Base-by-base conservation (phyloP, 2,329 filamentous ascomycete species). In the Thielaviopsis populi region DNA sequence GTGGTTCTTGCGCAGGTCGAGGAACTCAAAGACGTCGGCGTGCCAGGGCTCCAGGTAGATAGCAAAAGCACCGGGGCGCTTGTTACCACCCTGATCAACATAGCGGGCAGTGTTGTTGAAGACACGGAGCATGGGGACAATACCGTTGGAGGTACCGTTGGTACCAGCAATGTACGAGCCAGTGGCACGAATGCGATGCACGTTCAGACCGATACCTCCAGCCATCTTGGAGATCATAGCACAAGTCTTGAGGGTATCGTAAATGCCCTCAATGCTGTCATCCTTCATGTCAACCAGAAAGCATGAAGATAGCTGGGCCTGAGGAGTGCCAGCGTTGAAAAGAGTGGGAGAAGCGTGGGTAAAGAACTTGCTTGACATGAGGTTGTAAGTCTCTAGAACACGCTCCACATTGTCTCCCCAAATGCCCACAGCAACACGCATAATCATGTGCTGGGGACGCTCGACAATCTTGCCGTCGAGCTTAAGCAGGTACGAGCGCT, bases 201-300 rank as follows among this genome's bases (percentile, higher is more conserved):
- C 86, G 72, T 99, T 97, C 68, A 99, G 81, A 71, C 94, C 94
- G 74, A 99, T 97, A 74, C 94, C 94, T 75, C 94, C 94, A 70
- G 94, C 94, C 78, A 94, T 97, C 84, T 99, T 99, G 73, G 94
- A 99, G 76, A 99, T 99, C 90, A 99, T 92, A 69, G 94, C 94
- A 77, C 94, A 99, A 1, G 90, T 97, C 85, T 99, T 99, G 70
- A 99, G 83, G 19, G 94, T 99, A 73, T 99, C 94, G 72, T 99
- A 99, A 74, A 99, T 99, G 70, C 94, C 94, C 69, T 99, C 94
- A 72, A 99, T 99, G 76, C 91, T 96, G 78, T 99, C 94, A 61
- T 96, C 91, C 81, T 97, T 99, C 87, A 99, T 97, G 76, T 97
- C 94, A 69, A 99, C 90, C 63, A 99, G 82, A 85, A 99, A 99